A percentile compares a stretch with the other conserved stretches of the same genome.
phyloP scores from a whole-genome alignment of 1,284 basidiomycete species.

The Chondrostereum purpureum region DNA sequence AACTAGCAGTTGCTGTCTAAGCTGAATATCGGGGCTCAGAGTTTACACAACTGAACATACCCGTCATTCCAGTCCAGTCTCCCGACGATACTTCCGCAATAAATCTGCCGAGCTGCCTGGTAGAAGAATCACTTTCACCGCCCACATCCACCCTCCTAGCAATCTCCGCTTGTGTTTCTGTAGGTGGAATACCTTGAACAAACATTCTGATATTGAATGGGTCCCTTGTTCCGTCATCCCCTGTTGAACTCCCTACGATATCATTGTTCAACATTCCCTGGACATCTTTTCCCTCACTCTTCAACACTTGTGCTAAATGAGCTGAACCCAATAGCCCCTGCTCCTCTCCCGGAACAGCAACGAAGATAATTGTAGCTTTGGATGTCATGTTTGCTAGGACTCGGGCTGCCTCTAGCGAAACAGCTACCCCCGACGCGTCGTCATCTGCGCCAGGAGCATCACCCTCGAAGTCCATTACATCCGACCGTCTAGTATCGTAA shows the following conservation, averaged over 20 bases:
- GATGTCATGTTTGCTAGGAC: constrained; percentile 39
- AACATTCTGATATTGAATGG: constrained; percentile 44
- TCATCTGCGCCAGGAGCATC: constrained; percentile 46
- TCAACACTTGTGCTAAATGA: constrained; percentile 38
- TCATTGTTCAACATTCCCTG: constrained; percentile 48
- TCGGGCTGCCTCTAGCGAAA: constrained; percentile 44
- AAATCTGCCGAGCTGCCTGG: constrained; percentile 44
- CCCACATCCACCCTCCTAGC: constrained; percentile 31
- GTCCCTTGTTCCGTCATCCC: constrained; percentile 37
- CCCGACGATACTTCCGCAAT: constrained; percentile 43
- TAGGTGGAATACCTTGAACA: constrained; percentile 39
- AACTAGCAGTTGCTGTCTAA: constrained; percentile 42
- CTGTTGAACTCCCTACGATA: constrained; percentile 41
- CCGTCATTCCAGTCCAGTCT: constrained; percentile 38
- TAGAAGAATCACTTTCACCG: constrained; percentile 47
- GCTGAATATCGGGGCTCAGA: constrained; percentile 40
- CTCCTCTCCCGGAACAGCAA: constrained; percentile 46
- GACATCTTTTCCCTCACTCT: constrained; percentile 36
- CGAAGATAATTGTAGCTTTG: constrained; percentile 46
- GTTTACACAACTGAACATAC: constrained; percentile 41
- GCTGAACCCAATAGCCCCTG: constrained; percentile 43
- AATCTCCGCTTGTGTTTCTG: constrained; percentile 31
- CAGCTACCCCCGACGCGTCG: constrained; percentile 46
- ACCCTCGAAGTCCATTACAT: constrained; percentile 32
- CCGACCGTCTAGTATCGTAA: constrained; percentile 37